phyloP scores from a whole-genome alignment of 2,329 filamentous ascomycete species.

The Beauveria australis region DNA sequence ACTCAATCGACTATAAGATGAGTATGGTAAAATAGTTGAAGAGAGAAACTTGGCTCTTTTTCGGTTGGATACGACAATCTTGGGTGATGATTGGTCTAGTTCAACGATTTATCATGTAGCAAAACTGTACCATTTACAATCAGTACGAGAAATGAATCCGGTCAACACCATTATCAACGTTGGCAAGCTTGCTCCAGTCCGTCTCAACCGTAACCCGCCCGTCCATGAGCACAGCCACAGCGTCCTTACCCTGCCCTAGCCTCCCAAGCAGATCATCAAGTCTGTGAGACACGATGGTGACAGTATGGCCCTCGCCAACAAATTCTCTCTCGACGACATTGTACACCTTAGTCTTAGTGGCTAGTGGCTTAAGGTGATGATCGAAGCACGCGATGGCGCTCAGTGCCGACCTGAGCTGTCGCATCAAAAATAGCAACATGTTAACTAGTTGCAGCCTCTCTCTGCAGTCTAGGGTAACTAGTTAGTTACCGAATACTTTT shows the following conservation, averaged over 20 bases:
- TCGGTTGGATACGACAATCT: no score
- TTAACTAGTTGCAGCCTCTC: no score
- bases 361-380: neutral
- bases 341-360: constrained; percentile 24
- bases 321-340: constrained; percentile 21
- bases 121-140: no score
- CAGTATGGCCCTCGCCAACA: constrained; percentile 24
- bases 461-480: no score
- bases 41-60: no score
- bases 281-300: constrained; percentile 28
- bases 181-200: neutral
- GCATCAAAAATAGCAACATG: no score
- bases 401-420: neutral
- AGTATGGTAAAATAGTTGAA: no score
- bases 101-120: no score
- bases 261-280: constrained; percentile 18
- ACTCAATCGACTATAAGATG: constrained; percentile 1
- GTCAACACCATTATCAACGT: neutral
- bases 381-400: neutral
- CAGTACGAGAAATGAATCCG: neutral
- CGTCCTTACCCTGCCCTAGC: constrained; percentile 19
- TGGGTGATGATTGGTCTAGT: no score
- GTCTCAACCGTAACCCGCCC: constrained; percentile 5
- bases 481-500: no score
- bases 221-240: constrained; percentile 18